Base-by-base conservation (phyloP, 106 monocot genomes). In the Dendrobium chrysotoxum region DNA sequence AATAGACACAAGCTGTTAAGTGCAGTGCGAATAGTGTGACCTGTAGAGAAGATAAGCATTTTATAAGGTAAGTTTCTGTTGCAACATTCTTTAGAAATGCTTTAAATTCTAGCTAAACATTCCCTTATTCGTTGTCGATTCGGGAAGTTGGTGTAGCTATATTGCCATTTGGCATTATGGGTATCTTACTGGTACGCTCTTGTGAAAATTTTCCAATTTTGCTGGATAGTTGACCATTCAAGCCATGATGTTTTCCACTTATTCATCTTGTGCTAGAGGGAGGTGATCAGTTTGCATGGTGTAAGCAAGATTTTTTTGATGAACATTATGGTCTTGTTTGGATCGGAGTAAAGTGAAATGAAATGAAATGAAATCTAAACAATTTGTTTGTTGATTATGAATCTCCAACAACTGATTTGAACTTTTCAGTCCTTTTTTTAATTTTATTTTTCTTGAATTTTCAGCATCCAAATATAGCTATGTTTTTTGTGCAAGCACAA, bases 11-110 rank as follows among this genome's bases (percentile, higher is more conserved):
- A 18, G 84, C 89, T 23, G 85, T 78, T 53, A 53, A 82, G 39
- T 90, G 89, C 75, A 85, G 45, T 30, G 83, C 82, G 78, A 87
- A 90, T 25, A 90, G 77, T 10, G 85, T 85, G 46, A 90, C 89
- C 89, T 90, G 83, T 66, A 4, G 47, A 47, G 40, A 26, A 47
- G 11, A 47, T 0, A 23, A 47, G 74, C 41, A n/a, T 42, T 74
- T 74, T 42, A n/a, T 10, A 13, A 31, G 31, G 28, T 18, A 18
- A 21, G 28, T 70, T 70, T 12, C 35, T 17, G 64, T 65, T 25
- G 66, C 12, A 13, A 70, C 10, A 35, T 35, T 70, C 21, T 70
- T 70, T 70, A 16, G 15, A 15, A 70, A 70, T 70, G 70, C 70
- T 7, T 70, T 13, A 70, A 31, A 31, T 35, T 70, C 12, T 70